A percentile compares a stretch with the other conserved stretches of the same genome.
phyloP scores from a whole-genome alignment of 1,284 basidiomycete genomes.

The Ceratobasidium sp. region DNA sequence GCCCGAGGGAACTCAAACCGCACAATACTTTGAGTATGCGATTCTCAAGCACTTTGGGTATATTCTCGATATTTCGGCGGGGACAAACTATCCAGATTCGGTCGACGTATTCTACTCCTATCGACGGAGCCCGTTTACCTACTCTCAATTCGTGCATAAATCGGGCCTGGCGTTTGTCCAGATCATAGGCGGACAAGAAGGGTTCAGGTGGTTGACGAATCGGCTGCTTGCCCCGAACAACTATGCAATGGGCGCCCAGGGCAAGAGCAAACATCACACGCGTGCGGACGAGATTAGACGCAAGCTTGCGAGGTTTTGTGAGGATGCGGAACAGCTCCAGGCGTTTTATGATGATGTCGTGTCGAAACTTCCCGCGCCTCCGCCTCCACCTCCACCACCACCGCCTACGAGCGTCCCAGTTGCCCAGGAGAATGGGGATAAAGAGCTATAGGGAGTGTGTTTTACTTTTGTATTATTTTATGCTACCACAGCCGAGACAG shows the following conservation, averaged over 20 bases:
- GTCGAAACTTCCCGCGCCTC: slow-evolving; percentile 28
- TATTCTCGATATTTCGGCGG: slow-evolving; percentile 86
- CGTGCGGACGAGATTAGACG: slow-evolving; percentile 35
- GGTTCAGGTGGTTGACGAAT: slow-evolving; percentile 89
- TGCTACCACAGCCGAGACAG: not conserved
- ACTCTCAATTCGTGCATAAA: slow-evolving; percentile 89
- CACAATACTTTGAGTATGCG: slow-evolving; percentile 81
- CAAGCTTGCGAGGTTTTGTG: slow-evolving; percentile 41
- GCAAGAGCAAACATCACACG: slow-evolving; percentile 37
- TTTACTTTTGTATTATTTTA: slow-evolving; percentile 11
- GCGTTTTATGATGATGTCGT: slow-evolving; percentile 42
- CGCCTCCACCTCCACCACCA: slow-evolving; percentile 1
- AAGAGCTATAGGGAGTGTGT: slow-evolving; percentile 2
- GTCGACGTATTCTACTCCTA: slow-evolving; percentile 92
- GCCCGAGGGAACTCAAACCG: slow-evolving; percentile 66
- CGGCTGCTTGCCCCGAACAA: slow-evolving; percentile 55
- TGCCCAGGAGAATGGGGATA: not conserved
- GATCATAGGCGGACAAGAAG: slow-evolving; percentile 76
- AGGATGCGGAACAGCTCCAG: slow-evolving; percentile 33
- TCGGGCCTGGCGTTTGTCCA: slow-evolving; percentile 88
- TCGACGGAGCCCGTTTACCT: slow-evolving; percentile 71
- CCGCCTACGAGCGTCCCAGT: not conserved
- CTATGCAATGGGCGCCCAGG: slow-evolving; percentile 35
- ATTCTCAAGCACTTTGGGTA: slow-evolving; percentile 80
- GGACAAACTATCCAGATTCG: slow-evolving; percentile 73